These are phyloP conservation scores for Botrytis pseudocinerea DNA, from an alignment of 2,329 filamentous ascomycete species.

Conservation along the genomic window DNA sequence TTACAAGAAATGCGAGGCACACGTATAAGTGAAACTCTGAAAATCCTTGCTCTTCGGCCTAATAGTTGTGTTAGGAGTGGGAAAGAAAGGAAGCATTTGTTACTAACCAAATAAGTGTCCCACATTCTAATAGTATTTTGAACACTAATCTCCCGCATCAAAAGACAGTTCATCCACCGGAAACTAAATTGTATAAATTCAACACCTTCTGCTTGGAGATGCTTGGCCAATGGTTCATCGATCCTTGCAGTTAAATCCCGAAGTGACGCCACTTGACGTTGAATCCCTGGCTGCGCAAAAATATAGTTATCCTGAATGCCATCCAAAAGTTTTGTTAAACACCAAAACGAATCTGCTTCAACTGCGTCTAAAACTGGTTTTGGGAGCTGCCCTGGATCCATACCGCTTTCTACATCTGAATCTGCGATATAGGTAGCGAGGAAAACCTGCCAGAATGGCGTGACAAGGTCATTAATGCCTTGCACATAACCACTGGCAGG, in stretches of 20 bases:
- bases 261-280: slow-evolving; percentile 85
- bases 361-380: slow-evolving; percentile 91
- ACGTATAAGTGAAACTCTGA: slow-evolving; percentile 98
- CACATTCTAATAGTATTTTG: slow-evolving; percentile 98
- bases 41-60: slow-evolving; percentile 98
- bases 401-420: slow-evolving; percentile 84
- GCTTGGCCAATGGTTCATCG: slow-evolving; percentile 78
- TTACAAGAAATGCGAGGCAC: slow-evolving; percentile 94
- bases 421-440: slow-evolving; percentile 94
- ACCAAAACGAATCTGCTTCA: slow-evolving; percentile 98
- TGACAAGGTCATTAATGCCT: slow-evolving; percentile 97
- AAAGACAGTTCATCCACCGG: slow-evolving; percentile 98
- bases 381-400: slow-evolving; percentile 95
- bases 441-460: slow-evolving; percentile 98
- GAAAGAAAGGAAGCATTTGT: neutral
- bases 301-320: slow-evolving; percentile 99
- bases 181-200: slow-evolving; percentile 99
- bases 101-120: slow-evolving; percentile 93
- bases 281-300: slow-evolving; percentile 93
- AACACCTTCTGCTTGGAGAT: slow-evolving; percentile 86
- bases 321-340: slow-evolving; percentile 94
- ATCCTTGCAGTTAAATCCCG: slow-evolving; percentile 90
- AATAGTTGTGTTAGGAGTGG: slow-evolving; percentile 9
- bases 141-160: slow-evolving; percentile 97
- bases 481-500: slow-evolving; percentile 97